Conservation (phyloP, 805 yeast species). For the Clavispora phyllophila region DNA sequence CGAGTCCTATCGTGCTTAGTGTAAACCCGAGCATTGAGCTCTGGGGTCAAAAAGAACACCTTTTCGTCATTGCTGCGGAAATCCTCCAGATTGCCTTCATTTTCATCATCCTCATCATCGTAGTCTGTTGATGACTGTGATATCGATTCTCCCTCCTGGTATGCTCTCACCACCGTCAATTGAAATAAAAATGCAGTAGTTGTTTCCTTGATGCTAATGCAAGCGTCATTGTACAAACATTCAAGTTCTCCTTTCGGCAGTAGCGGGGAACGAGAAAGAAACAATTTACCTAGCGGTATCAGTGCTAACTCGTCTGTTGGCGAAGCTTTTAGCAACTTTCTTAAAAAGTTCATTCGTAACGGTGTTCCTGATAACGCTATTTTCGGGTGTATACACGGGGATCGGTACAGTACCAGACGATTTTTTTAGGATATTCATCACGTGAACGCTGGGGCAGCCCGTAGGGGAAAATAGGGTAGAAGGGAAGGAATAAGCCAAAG, state of each 20-base stretch:
- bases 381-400: background rate
- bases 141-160: conserved; percentile 62
- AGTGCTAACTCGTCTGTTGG: conserved; percentile 57
- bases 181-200: conserved; percentile 64
- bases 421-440: background rate
- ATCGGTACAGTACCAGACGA: background rate
- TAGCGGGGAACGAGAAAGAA: conserved; percentile 62
- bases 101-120: conserved; percentile 43
- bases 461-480: no score
- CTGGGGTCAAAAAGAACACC: conserved; percentile 60
- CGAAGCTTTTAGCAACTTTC: conserved; percentile 54
- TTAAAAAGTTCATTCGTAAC: conserved; percentile 60
- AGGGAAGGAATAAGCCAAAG: no score
- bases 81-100: conserved; percentile 22
- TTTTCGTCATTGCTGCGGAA: conserved; percentile 53
- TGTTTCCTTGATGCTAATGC: conserved; percentile 64
- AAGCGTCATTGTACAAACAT: conserved; percentile 76
- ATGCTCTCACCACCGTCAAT: conserved; percentile 62
- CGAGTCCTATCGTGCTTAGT: conserved; percentile 49
- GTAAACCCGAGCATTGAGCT: conserved; percentile 50
- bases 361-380: background rate
- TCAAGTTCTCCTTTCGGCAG: conserved; percentile 88
- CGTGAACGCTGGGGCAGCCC: background rate
- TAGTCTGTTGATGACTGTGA: conserved; percentile 38
- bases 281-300: conserved; percentile 77